Percentiles rank a stretch among this genome's conserved stretches.
Conservation (phyloP, 495 filamentous ascomycete species). For the Xylaria palmicola region DNA sequence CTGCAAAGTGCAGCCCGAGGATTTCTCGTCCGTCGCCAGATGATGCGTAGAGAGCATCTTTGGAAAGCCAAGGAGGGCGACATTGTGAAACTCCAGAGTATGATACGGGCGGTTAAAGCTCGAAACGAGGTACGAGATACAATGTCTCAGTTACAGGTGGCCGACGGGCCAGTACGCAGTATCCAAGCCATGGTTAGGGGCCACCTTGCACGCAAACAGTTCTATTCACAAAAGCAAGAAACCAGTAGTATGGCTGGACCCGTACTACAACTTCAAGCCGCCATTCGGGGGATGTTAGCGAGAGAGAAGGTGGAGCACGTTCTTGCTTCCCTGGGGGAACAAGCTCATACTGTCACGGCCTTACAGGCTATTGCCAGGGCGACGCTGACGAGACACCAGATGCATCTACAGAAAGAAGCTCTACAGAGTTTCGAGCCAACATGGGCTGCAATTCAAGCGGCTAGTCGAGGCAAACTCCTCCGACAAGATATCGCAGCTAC, state of each 20-base stretch:
- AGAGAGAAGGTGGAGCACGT: slow-evolving; percentile 41
- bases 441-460: slow-evolving; percentile 53
- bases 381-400: slow-evolving; percentile 35
- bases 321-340: slow-evolving; percentile 36
- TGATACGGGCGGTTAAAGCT: slow-evolving; percentile 74
- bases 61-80: slow-evolving; percentile 71
- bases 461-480: slow-evolving; percentile 45
- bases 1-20: slow-evolving; percentile 80
- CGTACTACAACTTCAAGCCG: slow-evolving; percentile 51
- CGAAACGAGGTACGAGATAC: slow-evolving; percentile 65
- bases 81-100: slow-evolving; percentile 77
- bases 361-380: slow-evolving; percentile 53
- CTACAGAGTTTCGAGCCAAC: slow-evolving; percentile 38
- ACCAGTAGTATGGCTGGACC: slow-evolving; percentile 47
- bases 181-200: slow-evolving; percentile 75
- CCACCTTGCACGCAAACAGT: slow-evolving; percentile 50
- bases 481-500: slow-evolving; percentile 40
- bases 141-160: slow-evolving; percentile 58
- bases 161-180: slow-evolving; percentile 54
- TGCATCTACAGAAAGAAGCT: slow-evolving; percentile 36
- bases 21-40: slow-evolving; percentile 68
- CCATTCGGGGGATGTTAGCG: slow-evolving; percentile 50
- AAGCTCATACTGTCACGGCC: slow-evolving; percentile 37
- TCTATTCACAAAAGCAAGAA: slow-evolving; percentile 54
- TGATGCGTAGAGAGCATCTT: slow-evolving; percentile 58